These are phyloP conservation scores for Halenospora varia DNA, from an alignment of 495 filamentous ascomycete species.

Conservation along the genomic window DNA sequence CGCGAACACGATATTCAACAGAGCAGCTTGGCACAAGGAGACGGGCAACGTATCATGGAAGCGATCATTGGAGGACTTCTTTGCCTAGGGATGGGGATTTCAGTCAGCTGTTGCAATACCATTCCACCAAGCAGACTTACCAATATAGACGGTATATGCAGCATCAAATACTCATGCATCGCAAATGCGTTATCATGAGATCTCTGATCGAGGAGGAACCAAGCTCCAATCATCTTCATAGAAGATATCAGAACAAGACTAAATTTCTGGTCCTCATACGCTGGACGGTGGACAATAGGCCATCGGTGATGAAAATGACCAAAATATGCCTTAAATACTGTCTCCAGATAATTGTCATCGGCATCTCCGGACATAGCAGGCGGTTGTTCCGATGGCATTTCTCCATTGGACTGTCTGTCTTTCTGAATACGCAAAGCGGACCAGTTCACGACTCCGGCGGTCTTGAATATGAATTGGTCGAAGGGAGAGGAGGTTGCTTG, in stretches of 20 bases:
- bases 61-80: constrained; percentile 6
- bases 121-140: constrained; percentile 3
- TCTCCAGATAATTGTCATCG: neutral
- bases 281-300: constrained; percentile 17
- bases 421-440: neutral
- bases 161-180: constrained; percentile 7
- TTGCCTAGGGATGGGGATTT: constrained; percentile 1
- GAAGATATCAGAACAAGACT: neutral
- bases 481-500: too few relatives aligned
- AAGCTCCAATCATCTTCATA: constrained; percentile 24
- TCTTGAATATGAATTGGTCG: too few relatives aligned
- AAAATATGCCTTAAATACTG: constrained; percentile 14
- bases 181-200: constrained; percentile 11
- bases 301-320: constrained; percentile 21
- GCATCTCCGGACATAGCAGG: neutral
- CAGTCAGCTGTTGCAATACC: neutral
- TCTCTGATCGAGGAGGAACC: constrained; percentile 9
- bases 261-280: neutral
- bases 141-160: constrained; percentile 1
- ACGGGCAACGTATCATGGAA: constrained; percentile 5
- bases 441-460: constrained; percentile 16
- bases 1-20: constrained; percentile 18
- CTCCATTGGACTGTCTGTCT: too few relatives aligned
- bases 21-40: constrained; percentile 11
- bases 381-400: too few relatives aligned